Conservation (phyloP, 2,329 filamentous ascomycete genomes). For the Scolecobasidium constrictum region DNA sequence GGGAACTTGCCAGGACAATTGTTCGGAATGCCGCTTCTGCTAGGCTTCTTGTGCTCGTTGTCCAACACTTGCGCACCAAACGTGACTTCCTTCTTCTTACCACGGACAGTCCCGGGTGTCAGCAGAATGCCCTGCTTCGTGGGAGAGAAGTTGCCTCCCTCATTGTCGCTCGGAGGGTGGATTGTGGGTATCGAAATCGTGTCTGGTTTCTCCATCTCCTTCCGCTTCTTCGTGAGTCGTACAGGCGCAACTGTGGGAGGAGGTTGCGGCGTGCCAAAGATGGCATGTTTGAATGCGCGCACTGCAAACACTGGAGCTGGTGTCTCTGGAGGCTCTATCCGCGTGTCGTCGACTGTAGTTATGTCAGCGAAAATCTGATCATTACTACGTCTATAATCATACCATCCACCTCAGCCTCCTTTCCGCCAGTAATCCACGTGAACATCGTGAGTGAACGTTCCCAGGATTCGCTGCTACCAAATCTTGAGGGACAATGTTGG, state of each 20-base stretch:
- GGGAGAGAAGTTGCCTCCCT: constrained; percentile 1
- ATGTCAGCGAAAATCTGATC: too few relatives aligned
- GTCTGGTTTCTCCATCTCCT: background rate
- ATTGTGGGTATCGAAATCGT: background rate
- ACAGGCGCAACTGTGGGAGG: constrained; percentile 3
- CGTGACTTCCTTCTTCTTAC: constrained; percentile 49
- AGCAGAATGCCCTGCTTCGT: constrained; percentile 51
- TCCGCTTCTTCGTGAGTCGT: background rate
- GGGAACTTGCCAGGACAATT: constrained; percentile 37
- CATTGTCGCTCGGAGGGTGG: background rate
- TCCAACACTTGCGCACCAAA: constrained; percentile 47
- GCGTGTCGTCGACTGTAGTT: constrained; percentile 2
- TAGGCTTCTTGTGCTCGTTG: constrained; percentile 40
- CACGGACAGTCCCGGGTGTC: constrained; percentile 48
- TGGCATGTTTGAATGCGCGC: constrained; percentile 53
- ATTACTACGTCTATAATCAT: too few relatives aligned
- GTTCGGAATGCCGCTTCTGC: constrained; percentile 35
- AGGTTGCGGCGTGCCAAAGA: constrained; percentile 52
- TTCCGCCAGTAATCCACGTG: constrained; percentile 22
- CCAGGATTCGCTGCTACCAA: too few relatives aligned
- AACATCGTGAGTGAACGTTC: constrained; percentile 19
- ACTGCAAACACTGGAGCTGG: constrained; percentile 57
- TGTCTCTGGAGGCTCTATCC: constrained; percentile 47
- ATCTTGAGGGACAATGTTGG: too few relatives aligned
- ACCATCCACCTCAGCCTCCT: too few relatives aligned